phyloP scores from a whole-genome alignment of 225 moss, liverwort and hornwort species.

The Thuidium tamariscinum region DNA sequence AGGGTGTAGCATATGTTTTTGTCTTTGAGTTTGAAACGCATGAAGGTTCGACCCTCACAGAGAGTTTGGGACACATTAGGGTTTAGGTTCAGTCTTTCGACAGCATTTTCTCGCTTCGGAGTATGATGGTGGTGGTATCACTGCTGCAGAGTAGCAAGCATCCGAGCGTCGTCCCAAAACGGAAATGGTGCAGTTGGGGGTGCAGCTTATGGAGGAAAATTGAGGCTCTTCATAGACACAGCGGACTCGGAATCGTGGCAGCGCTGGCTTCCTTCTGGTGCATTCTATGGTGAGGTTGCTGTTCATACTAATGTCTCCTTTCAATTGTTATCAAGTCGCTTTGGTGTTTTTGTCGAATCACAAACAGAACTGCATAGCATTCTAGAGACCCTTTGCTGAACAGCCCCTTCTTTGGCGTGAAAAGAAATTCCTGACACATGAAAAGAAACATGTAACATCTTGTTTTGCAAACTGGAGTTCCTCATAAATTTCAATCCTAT shows the following conservation, averaged over 20 bases:
- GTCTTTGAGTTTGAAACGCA: background rate
- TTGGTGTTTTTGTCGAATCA: background rate
- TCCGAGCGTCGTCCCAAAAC: conserved; percentile 14
- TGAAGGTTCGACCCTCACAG: background rate
- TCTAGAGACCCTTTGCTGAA: background rate
- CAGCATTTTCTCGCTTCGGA: background rate
- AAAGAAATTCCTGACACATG: background rate
- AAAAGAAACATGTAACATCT: background rate
- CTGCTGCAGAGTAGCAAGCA: conserved; percentile 8
- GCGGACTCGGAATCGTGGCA: conserved; percentile 31
- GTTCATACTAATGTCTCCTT: background rate
- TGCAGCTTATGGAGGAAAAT: conserved; percentile 17
- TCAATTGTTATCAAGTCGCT: background rate
- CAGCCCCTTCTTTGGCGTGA: background rate
- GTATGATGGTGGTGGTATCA: background rate
- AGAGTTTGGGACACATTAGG: too few species aligned
- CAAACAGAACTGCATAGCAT: background rate
- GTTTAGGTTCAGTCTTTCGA: background rate
- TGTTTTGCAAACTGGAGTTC: background rate
- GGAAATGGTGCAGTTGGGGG: background rate
- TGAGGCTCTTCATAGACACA: conserved; percentile 46
- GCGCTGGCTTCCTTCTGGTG: conserved; percentile 48
- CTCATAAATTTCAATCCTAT: background rate
- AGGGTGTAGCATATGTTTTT: background rate
- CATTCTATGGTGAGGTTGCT: conserved; percentile 29